Base-by-base conservation (phyloP, 2,329 filamentous ascomycete genomes). In the Calonectria pseudoreteaudii region DNA sequence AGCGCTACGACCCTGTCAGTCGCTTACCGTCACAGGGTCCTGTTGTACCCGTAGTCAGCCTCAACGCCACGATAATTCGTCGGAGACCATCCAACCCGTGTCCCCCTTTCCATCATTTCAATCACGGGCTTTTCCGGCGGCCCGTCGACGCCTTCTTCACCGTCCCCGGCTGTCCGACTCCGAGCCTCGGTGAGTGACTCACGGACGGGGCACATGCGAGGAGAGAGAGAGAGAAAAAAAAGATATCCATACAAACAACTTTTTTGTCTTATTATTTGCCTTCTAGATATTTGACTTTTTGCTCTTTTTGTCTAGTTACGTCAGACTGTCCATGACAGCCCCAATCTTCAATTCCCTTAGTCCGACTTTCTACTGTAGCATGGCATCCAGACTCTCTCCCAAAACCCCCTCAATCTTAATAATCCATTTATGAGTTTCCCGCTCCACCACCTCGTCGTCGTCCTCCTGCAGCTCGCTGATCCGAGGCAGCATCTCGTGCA, bases 401-500 rank as follows among this genome's bases (percentile, higher is more conserved):
- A 98, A 86, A 36, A 97, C 93, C 60, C 91, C 93, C 86, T 98
- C 96, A 82, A 99, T 97, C 85, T 93, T 92, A 82, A 93, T 91
- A 79, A 98, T 97, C 96, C 97, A 98, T 80, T 92, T 89, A 82
- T 96, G 91, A 47, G 95, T 96, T 87, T 98, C 96, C 81, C 92
- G 89, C 87, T 99, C 97, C 30, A 99, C 96, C 34, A 90, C 89
- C 86, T 98, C 97, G 82, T 98, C 96, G 78, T 98, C 97, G 83
- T 99, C 97, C 82, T 99, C 97, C 86, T 98, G 94, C 81, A 98
- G 85, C 87, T 99, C 97, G 81, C 95, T 97, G 80, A 99, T 98
- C 77, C 96, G 95, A 26, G 97, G 96, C 83, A 99, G 86, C 94
- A 98, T 98, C 89, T 99, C 97, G 0, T 96, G 95, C 82, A 98